Conservation (phyloP, 2,329 filamentous ascomycete species). For the Geosmithia flava region DNA sequence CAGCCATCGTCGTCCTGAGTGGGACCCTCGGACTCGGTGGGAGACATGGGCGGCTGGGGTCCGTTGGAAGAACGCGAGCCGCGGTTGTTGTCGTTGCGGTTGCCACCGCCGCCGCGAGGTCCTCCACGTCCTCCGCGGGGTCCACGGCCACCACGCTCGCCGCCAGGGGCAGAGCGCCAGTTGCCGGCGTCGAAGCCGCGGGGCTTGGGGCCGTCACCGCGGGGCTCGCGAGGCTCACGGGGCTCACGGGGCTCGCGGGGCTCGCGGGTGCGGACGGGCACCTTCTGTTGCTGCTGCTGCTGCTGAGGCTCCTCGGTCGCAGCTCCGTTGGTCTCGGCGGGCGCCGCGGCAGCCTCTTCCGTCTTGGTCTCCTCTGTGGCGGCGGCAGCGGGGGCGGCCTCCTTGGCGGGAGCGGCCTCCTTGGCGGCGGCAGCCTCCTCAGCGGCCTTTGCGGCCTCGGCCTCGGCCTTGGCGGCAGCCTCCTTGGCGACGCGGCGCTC, state of each 20-base stretch:
- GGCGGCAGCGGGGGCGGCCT: conserved; percentile 9
- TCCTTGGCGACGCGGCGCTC: conserved; percentile 52
- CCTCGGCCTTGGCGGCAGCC: conserved; percentile 33
- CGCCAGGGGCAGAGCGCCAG: conserved; percentile 44
- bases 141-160: conserved; percentile 25
- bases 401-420: conserved; percentile 14
- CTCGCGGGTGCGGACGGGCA: conserved; percentile 24
- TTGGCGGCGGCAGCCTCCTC: conserved; percentile 14
- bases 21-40: conserved; percentile 14
- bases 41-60: conserved; percentile 19
- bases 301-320: conserved; percentile 4
- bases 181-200: conserved; percentile 45
- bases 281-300: conserved; percentile 33
- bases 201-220: conserved; percentile 32
- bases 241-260: conserved; percentile 31
- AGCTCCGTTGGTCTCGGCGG: conserved; percentile 5
- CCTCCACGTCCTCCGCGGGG: conserved; percentile 6
- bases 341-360: conserved; percentile 3
- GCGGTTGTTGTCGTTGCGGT: conserved; percentile 28
- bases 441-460: conserved; percentile 19
- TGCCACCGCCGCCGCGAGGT: conserved; percentile 21
- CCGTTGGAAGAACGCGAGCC: conserved; percentile 35
- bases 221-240: conserved; percentile 26
- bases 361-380: conserved; percentile 15
- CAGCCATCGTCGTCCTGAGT: conserved; percentile 48